These are phyloP conservation scores for Aspergillus udagawae DNA, from an alignment of 2,329 filamentous ascomycete genomes.

Conservation along the genomic window DNA sequence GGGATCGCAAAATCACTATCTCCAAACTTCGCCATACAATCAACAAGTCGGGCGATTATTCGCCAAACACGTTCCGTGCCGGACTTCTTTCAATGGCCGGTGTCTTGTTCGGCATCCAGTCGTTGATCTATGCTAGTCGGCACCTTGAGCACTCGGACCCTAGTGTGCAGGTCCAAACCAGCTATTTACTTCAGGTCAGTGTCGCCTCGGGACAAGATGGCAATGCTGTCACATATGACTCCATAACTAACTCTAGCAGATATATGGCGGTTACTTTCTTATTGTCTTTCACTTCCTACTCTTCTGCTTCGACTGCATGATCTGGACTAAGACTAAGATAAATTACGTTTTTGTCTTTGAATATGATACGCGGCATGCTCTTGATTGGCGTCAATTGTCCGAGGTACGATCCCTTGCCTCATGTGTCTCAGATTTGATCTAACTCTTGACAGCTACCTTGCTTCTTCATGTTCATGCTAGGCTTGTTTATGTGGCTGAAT, in stretches of 20 bases:
- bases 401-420: slow-evolving; percentile 49
- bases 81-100: slow-evolving; percentile 67
- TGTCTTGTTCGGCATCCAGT: slow-evolving; percentile 62
- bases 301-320: slow-evolving; percentile 79
- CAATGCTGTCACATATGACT: not conserved
- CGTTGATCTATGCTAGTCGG: slow-evolving; percentile 57
- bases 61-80: slow-evolving; percentile 56
- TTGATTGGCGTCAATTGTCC: slow-evolving; percentile 85
- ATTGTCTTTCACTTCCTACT: slow-evolving; percentile 73
- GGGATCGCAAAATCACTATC: slow-evolving; percentile 86
- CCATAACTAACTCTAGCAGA: slow-evolving; percentile 46
- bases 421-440: slow-evolving; percentile 6
- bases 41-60: slow-evolving; percentile 56
- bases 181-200: slow-evolving; percentile 64
- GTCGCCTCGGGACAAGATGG: not conserved
- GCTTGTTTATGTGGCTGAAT: slow-evolving; percentile 83
- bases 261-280: slow-evolving; percentile 90
- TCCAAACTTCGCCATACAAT: slow-evolving; percentile 76
- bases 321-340: slow-evolving; percentile 81
- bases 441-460: slow-evolving; percentile 62
- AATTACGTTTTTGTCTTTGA: slow-evolving; percentile 98
- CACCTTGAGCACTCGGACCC: slow-evolving; percentile 50
- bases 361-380: slow-evolving; percentile 77
- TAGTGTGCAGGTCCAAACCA: slow-evolving; percentile 51
- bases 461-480: slow-evolving; percentile 71